These are phyloP conservation scores for Mycena sp. DNA, from an alignment of 1,284 basidiomycete genomes.

Conservation along the genomic window DNA sequence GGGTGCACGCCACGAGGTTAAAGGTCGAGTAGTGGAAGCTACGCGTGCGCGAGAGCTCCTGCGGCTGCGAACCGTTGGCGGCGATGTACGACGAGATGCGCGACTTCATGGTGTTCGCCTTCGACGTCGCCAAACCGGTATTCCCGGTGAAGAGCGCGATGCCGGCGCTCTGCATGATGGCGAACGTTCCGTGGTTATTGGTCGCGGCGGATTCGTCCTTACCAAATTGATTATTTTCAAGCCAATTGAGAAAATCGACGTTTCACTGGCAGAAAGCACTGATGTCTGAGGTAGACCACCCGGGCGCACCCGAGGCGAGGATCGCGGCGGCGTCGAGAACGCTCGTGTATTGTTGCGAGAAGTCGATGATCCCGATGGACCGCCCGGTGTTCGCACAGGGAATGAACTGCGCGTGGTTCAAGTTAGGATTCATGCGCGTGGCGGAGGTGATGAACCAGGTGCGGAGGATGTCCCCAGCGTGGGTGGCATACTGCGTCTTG, in stretches of 20 bases:
- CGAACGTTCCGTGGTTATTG: constrained; percentile 26
- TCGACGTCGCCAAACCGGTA: not conserved
- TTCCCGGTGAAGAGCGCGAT: constrained; percentile 20
- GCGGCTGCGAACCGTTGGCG: constrained; percentile 17
- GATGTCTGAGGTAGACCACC: constrained; percentile 12
- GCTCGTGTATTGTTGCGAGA: constrained; percentile 18
- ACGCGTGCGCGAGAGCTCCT: constrained; percentile 23
- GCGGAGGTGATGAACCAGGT: constrained; percentile 21
- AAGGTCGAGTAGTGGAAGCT: constrained; percentile 25
- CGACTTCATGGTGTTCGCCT: constrained; percentile 4
- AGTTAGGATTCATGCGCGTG: constrained; percentile 23
- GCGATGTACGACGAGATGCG: constrained; percentile 20
- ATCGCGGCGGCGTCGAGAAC: constrained; percentile 23
- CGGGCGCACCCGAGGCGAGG: constrained; percentile 19
- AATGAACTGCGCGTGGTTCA: constrained; percentile 20
- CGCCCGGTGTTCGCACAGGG: constrained; percentile 22
- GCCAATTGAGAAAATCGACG: constrained; percentile 17
- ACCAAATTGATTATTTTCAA: constrained; percentile 19
- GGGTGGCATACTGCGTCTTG: constrained; percentile 10
- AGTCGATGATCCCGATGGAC: constrained; percentile 22
- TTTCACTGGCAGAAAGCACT: constrained; percentile 18
- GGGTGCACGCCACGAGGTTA: constrained; percentile 23
- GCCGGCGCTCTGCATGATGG: constrained; percentile 22
- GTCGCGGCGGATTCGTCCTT: constrained; percentile 14
- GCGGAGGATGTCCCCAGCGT: constrained; percentile 18